A percentile compares a stretch with the other conserved stretches of the same genome.
Conservation (phyloP, 2,329 filamentous ascomycete genomes). For the Pseudocercospora ulei region DNA sequence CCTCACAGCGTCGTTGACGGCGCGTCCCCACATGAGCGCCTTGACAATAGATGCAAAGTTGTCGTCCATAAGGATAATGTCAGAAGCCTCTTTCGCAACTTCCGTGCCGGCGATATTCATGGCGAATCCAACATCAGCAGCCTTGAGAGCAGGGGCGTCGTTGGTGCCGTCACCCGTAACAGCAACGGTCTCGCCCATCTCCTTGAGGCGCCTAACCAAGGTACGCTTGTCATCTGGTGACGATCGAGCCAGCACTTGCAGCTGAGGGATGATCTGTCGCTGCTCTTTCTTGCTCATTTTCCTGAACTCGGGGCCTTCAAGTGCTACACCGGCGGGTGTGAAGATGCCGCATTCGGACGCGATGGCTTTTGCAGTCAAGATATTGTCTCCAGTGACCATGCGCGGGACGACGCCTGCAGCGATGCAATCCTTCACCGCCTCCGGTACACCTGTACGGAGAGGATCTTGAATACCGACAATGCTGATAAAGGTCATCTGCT, state of each 20-base stretch:
- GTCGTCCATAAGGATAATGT: constrained; percentile 54
- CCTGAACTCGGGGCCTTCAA: constrained; percentile 42
- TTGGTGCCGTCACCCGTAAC: constrained; percentile 60
- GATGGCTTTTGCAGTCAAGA: constrained; percentile 63
- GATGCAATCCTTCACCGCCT: constrained; percentile 58
- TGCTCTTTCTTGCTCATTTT: constrained; percentile 40
- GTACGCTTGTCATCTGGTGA: constrained; percentile 61
- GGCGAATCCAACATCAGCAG: constrained; percentile 57
- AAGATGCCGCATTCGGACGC: constrained; percentile 62
- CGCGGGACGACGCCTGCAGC: constrained; percentile 60
- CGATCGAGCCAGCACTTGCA: constrained; percentile 59
- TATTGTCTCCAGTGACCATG: constrained; percentile 66
- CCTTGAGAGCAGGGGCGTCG: constrained; percentile 56
- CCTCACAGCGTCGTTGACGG: constrained; percentile 48
- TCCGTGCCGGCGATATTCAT: constrained; percentile 60
- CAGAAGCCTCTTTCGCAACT: constrained; percentile 53
- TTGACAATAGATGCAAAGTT: constrained; percentile 56
- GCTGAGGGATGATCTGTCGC: constrained; percentile 49
- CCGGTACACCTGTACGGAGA: constrained; percentile 56
- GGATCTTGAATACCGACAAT: constrained; percentile 68
- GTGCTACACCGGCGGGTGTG: constrained; percentile 37
- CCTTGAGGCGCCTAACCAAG: constrained; percentile 54
- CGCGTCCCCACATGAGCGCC: constrained; percentile 53
- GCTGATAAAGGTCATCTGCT: constrained; percentile 62
- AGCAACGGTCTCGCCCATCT: constrained; percentile 56